phyloP scores from a whole-genome alignment of 306 rosid genomes.

The Pyrus communis region DNA sequence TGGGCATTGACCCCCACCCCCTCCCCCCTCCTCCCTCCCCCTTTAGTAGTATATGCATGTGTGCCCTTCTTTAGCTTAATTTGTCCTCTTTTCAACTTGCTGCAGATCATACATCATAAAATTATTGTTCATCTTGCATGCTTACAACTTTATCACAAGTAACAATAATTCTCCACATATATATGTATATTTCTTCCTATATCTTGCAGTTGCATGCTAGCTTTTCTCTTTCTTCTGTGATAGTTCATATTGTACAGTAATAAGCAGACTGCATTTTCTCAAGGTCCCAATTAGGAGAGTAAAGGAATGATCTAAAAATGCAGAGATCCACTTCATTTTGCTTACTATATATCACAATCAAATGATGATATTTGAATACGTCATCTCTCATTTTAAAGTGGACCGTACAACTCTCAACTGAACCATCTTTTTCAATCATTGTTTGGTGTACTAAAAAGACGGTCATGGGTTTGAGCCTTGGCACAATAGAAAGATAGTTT shows the following conservation, averaged over 20 bases:
- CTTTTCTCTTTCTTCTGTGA: neutral
- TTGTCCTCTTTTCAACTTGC: neutral
- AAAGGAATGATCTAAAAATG: neutral
- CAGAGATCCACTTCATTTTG: neutral
- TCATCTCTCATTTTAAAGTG: neutral
- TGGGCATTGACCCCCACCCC: too few species aligned
- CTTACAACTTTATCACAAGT: neutral
- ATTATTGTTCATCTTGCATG: slow-evolving; percentile 12
- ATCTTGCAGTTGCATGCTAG: too few species aligned
- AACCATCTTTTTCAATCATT: neutral
- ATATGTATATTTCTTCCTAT: too few species aligned
- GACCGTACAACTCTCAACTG: neutral
- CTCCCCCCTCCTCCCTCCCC: too few species aligned
- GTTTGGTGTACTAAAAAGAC: too few species aligned
- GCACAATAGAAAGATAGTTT: too few species aligned
- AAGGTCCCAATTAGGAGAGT: neutral
- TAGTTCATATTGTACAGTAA: slow-evolving; percentile 5
- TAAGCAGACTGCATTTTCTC: neutral
- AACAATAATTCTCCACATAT: too few species aligned
- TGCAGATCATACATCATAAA: neutral
- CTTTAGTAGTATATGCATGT: neutral
- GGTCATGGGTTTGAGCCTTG: too few species aligned
- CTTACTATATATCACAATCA: neutral
- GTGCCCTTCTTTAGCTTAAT: neutral
- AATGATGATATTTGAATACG: neutral